phyloP scores from a whole-genome alignment of 1,284 basidiomycete species.

The Quambalaria eucalypti region DNA sequence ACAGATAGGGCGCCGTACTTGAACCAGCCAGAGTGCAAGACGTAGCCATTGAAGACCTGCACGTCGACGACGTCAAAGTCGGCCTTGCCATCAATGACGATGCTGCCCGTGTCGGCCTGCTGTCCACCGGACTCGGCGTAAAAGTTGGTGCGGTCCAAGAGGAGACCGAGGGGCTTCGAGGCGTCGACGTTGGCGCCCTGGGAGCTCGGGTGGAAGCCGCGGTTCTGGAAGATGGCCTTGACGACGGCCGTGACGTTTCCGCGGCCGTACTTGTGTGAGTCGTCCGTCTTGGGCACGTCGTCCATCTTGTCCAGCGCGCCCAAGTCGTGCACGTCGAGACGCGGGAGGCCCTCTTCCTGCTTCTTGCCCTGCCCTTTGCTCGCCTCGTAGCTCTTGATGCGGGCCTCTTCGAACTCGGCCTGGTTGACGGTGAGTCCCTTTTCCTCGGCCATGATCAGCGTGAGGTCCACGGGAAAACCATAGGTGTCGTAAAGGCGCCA shows the following conservation, averaged over 20 bases:
- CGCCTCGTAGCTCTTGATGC: slow-evolving; percentile 78
- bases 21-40: slow-evolving; percentile 77
- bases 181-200: slow-evolving; percentile 51
- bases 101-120: slow-evolving; percentile 89
- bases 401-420: slow-evolving; percentile 79
- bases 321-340: slow-evolving; percentile 92
- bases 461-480: slow-evolving; percentile 95
- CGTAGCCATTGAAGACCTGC: slow-evolving; percentile 75
- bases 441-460: slow-evolving; percentile 94
- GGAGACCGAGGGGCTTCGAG: slow-evolving; percentile 63
- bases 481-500: slow-evolving; percentile 98
- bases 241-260: slow-evolving; percentile 69
- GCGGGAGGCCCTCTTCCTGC: slow-evolving; percentile 58
- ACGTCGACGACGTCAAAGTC: slow-evolving; percentile 92
- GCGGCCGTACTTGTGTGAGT: slow-evolving; percentile 79
- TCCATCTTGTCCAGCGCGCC: slow-evolving; percentile 72
- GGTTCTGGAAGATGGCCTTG: slow-evolving; percentile 77
- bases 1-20: slow-evolving; percentile 65
- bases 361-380: slow-evolving; percentile 71
- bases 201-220: slow-evolving; percentile 66
- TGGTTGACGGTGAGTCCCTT: slow-evolving; percentile 71
- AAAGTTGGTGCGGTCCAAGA: slow-evolving; percentile 91
- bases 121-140: slow-evolving; percentile 97
- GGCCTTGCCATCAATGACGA: slow-evolving; percentile 80
- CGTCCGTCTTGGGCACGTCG: slow-evolving; percentile 83